Base-by-base conservation (phyloP, 2,329 filamentous ascomycete species). In the Ophiocordyceps camponoti-leonardi region DNA sequence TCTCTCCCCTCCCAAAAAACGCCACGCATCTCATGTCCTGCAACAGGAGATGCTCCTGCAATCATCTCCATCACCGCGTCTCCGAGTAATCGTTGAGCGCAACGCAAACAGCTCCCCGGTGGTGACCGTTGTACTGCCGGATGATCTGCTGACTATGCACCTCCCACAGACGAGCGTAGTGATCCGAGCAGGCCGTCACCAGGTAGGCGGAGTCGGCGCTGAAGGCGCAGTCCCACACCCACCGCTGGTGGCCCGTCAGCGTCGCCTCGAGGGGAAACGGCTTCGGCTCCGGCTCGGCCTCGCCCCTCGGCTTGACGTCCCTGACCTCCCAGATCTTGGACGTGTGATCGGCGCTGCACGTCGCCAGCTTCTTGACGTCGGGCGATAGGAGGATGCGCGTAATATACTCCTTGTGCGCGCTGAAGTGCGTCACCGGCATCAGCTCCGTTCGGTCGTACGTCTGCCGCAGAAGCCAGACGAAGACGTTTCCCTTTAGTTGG, bases 161-260 rank as follows among this genome's bases (percentile, higher is more conserved):
- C 67, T 95, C 88, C 88, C 88, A 95, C 47, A 95, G 67, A 18
- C 88, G 74, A 2, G 88, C 88, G 59, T 94, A 95, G 61, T 95
- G 88, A 59, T 95, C 88, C 40, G 83, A 90, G 60, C 86, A 94
- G 6, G 88, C 87, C 1, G 88, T 95, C 13, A 95, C 88, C 7
- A 95, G 70, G 57, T 95, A 95, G 0, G 88, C 88, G 31, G 82
- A 88, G 60, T 95, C 88, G 23, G 88, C 88, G 49, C 83, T 90
- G 64, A 95, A 95, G 1, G 88, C 88, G 57, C 88, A 95, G 61
- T 95, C 88, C 88, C 88, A 95, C 1, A 95, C 88, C 88, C 88
- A 95, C 45, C 88, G 80, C 65, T 95, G 88, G 64, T 95, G 88
- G 46, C 84, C 86, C 20, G 83, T 83, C 1, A 95, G 75, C 1